Percentiles rank a stretch among this genome's conserved stretches.
Conservation (phyloP, 2,329 filamentous ascomycete species). For the Akanthomyces muscarius region DNA sequence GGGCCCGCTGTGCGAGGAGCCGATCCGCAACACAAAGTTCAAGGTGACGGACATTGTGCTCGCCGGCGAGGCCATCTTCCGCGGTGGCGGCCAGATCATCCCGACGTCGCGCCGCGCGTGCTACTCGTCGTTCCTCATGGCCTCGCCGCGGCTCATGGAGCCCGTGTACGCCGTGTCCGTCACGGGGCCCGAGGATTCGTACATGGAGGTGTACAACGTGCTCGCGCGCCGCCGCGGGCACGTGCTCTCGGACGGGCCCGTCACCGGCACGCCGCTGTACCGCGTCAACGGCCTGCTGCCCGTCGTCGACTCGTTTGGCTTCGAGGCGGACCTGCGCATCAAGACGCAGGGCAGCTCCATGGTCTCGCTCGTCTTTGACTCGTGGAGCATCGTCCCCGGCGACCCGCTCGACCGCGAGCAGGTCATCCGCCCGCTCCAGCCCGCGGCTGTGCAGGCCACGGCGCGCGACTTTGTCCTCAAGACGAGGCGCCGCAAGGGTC, state of each 20-base stretch:
- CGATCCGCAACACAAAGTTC: constrained; percentile 97
- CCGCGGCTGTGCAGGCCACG: constrained; percentile 81
- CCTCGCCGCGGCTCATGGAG: constrained; percentile 93
- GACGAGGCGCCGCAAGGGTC: constrained; percentile 85
- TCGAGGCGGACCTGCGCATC: constrained; percentile 94
- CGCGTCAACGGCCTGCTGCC: constrained; percentile 86
- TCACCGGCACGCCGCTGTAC: constrained; percentile 92
- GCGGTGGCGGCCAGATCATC: constrained; percentile 95
- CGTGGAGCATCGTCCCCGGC: constrained; percentile 92
- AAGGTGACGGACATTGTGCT: constrained; percentile 87
- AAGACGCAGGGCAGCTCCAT: constrained; percentile 92
- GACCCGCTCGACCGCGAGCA: constrained; percentile 90
- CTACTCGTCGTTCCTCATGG: constrained; percentile 96
- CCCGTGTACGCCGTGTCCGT: constrained; percentile 90
- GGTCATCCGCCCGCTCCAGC: constrained; percentile 77
- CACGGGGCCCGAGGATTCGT: constrained; percentile 85
- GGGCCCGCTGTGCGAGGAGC: constrained; percentile 96
- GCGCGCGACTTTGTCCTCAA: constrained; percentile 96
- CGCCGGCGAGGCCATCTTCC: constrained; percentile 86
- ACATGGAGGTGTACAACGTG: constrained; percentile 86
- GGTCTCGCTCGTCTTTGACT: constrained; percentile 88
- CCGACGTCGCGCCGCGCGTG: constrained; percentile 88
- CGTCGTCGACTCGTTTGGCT: constrained; percentile 95
- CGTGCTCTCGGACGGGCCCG: constrained; percentile 87
- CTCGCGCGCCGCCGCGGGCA: constrained; percentile 85